A percentile compares a stretch with the other conserved stretches of the same genome.
phyloP scores from a whole-genome alignment of 2,329 filamentous ascomycete species.

The Aureobasidium leucospermi region DNA sequence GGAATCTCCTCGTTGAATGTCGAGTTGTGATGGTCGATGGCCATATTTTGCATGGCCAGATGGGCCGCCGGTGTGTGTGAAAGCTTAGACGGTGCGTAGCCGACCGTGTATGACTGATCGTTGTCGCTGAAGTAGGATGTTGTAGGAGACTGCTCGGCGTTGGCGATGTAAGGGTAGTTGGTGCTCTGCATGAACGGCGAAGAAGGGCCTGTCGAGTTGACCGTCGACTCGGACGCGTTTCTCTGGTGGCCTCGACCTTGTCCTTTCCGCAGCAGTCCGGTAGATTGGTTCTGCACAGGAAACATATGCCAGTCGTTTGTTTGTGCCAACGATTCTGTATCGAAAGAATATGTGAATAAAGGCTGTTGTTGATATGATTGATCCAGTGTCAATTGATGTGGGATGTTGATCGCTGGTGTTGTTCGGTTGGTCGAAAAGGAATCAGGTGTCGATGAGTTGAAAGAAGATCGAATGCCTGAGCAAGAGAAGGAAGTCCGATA shows the following conservation, averaged over 20 bases:
- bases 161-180: constrained; percentile 36
- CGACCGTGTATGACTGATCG: constrained; percentile 15
- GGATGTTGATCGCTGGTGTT: background rate
- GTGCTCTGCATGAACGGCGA: constrained; percentile 35
- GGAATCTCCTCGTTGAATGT: constrained; percentile 39
- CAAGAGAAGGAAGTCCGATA: constrained; percentile 7
- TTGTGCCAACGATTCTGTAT: background rate
- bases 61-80: constrained; percentile 41
- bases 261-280: constrained; percentile 1
- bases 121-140: constrained; percentile 28
- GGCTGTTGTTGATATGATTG: background rate
- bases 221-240: constrained; percentile 30
- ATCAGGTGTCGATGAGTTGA: background rate
- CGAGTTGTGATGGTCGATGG: constrained; percentile 45
- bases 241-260: constrained; percentile 2
- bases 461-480: constrained; percentile 4
- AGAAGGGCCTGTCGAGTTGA: constrained; percentile 36
- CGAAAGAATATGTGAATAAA: constrained; percentile 1
- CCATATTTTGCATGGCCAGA: constrained; percentile 52
- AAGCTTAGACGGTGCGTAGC: constrained; percentile 24
- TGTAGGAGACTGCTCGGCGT: constrained; percentile 37
- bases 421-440: background rate
- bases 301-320: constrained; percentile 10
- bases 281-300: constrained; percentile 1
- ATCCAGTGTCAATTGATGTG: background rate